Base-by-base conservation (phyloP, 805 yeast species). In the Yamadazyma olivae region DNA sequence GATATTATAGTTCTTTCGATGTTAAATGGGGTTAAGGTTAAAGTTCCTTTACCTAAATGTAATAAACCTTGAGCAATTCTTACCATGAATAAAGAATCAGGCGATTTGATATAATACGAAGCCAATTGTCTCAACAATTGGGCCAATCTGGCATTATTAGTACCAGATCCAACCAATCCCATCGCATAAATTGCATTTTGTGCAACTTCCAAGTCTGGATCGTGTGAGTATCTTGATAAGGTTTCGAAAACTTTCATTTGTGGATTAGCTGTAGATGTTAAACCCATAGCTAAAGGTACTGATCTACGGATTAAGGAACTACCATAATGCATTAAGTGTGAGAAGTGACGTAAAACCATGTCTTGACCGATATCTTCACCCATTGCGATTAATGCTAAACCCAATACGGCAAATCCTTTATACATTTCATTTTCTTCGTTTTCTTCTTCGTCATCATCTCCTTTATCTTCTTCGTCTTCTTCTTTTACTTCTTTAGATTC, bases 101-200 rank as follows among this genome's bases (percentile, higher is more conserved):
- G 81, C 39, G 91, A 95, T 54, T 90, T 85, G 35, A 85, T 76
- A 59, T 93, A 95, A 61, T 93, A 93, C 36, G 87, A 80, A 1
- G 99, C 98, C 50, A 93, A 74, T 63, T 93, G 98, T 61, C 99
- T 79, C 54, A 93, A 74, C 45, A 93, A 73, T 67, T 93, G 99
- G 3, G 98, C 98, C 46, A 93, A 73, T 67, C 99, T 83, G 6
- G 99, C 99, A 58, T 93, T 93, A 64, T 93, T 91, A 19, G 99
- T 93, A 64, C 99, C 99, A 15, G 98, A 93, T 57, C 99, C 99
- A 50, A 91, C 95, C 44, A 93, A 67, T 37, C 99, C 99, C 98
- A 93, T 90, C 29, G 96, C 81, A 53, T 87, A 91, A 45, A 93
- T 89, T 15, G 99, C 89, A 57, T 90, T 93, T 58, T 83, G 82